A percentile compares a stretch with the other conserved stretches of the same genome.
Evolutionary conservation across 2,329 filamentous ascomycete species (phyloP).

Genomic region (Fusarium chlamydosporum): DNA sequence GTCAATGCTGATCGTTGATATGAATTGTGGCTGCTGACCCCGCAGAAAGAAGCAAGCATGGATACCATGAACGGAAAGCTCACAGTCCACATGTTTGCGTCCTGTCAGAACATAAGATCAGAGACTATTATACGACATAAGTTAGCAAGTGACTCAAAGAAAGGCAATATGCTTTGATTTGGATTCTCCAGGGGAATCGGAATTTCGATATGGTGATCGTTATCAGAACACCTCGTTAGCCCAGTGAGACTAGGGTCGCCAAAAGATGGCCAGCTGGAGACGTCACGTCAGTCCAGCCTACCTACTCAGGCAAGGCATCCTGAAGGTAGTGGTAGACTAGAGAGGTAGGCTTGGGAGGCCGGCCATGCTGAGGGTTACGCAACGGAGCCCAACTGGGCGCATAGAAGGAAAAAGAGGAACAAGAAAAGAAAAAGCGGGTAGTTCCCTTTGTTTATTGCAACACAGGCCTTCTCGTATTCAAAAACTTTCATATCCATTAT

Average conservation of each 20-base stretch:
- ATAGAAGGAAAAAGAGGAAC: not conserved
- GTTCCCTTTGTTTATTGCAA: not conserved
- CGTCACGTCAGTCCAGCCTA: conserved; percentile 25
- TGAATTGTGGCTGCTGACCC: not conserved
- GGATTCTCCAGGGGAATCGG: conserved; percentile 1
- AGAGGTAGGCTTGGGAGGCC: conserved; percentile 38
- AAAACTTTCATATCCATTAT: not conserved
- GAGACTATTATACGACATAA: not conserved
- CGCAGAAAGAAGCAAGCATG: conserved; percentile 14
- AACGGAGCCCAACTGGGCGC: not conserved
- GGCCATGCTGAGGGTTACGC: conserved; percentile 34
- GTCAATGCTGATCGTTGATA: not conserved
- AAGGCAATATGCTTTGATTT: not conserved
- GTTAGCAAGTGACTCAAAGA: not conserved
- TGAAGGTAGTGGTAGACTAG: not conserved
- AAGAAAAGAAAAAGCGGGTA: not conserved
- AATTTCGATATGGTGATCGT: not conserved
- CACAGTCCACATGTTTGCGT: not conserved
- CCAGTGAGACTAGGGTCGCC: conserved; percentile 6
- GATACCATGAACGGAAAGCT: not conserved
- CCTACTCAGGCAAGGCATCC: not conserved
- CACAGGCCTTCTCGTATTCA: not conserved
- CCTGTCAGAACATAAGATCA: not conserved
- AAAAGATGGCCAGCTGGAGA: conserved; percentile 3
- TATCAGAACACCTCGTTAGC: conserved; percentile 17